Base-by-base conservation (phyloP, 2,329 filamentous ascomycete species). In the Alternaria longipes region DNA sequence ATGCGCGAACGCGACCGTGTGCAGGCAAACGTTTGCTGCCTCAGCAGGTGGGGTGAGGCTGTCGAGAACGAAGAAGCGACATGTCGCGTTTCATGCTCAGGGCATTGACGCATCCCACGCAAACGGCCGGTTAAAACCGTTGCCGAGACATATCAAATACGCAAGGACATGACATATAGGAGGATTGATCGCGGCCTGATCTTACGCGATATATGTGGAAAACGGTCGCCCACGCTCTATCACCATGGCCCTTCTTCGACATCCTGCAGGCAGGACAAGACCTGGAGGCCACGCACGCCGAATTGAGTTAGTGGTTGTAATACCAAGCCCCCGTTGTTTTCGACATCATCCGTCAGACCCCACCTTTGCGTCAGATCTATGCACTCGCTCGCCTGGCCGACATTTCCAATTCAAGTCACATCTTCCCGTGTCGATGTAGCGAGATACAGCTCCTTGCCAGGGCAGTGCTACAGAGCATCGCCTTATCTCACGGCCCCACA, bases 1-100 rank as follows among this genome's bases (percentile, higher is more conserved):
- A 49, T 57, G 58, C 41, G 58, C 54, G 58, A 60, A 57, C 58
- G 58, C 54, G 30, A 60, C 47, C 54, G 32, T 34, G 41, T 34
- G 40, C 42, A 24, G 42, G 36, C 40, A 60, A 44, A 47, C 45
- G 34, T 54, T 49, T 34, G 47, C 24, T 30, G 28, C 42, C 45
- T 49, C 52, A 55, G 42, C 45, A 38, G 51, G 46, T 56, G 36
- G 53, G 24, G 32, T 51, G 58, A 57, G 41, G 58, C 47, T 47
- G 54, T 49, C 26, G 46, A 47, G 40, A 56, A 40, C 16, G 32
- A 22, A 36, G 26, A 46, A 41, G 58, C 58, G 41, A 54, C 59
- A 30, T 53, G 52, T 54, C 36, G 44, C 22, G 59, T 62, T 62
- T 62, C 59, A 59, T 34, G 36, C 45, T 34, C 30, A 46, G 40